phyloP scores from a whole-genome alignment of 768 basidiomycete genomes.

The Russula olivacea region DNA sequence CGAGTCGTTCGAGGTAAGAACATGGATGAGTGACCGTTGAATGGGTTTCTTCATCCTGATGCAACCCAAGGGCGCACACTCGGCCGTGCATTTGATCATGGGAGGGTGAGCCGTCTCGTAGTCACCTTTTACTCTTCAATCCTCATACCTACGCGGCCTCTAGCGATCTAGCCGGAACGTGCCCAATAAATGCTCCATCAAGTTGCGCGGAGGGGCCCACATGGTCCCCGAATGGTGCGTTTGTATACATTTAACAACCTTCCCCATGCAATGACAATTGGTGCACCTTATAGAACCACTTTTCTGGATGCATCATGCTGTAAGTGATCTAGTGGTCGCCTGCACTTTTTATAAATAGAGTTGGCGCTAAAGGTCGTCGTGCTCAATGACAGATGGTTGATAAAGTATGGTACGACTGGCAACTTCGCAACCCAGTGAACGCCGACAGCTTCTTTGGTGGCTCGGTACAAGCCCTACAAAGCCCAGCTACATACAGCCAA shows the following conservation, averaged over 20 bases:
- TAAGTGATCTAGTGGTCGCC: conserved; percentile 18
- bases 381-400: conserved; percentile 31
- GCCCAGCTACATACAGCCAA: conserved; percentile 22
- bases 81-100: conserved; percentile 32
- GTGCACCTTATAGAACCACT: conserved; percentile 29
- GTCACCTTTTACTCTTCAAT: background rate
- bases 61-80: conserved; percentile 32
- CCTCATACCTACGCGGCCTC: background rate
- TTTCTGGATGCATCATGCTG: conserved; percentile 36
- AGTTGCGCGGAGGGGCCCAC: conserved; percentile 29
- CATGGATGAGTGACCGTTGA: background rate
- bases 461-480: conserved; percentile 30
- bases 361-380: background rate
- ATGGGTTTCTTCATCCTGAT: background rate
- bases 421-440: conserved; percentile 28
- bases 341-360: background rate
- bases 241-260: background rate
- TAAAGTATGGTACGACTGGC: conserved; percentile 37
- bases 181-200: conserved; percentile 28
- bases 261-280: too few species aligned
- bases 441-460: conserved; percentile 31
- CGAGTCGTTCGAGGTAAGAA: conserved; percentile 30
- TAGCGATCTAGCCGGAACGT: conserved; percentile 32
- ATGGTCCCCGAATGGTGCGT: conserved; percentile 33
- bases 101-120: conserved; percentile 28